Evolutionary conservation across 352 stramenopile genomes (phyloP), one percentile per base, ranked within the genome.

Genomic region (Phytophthora idaei): DNA sequence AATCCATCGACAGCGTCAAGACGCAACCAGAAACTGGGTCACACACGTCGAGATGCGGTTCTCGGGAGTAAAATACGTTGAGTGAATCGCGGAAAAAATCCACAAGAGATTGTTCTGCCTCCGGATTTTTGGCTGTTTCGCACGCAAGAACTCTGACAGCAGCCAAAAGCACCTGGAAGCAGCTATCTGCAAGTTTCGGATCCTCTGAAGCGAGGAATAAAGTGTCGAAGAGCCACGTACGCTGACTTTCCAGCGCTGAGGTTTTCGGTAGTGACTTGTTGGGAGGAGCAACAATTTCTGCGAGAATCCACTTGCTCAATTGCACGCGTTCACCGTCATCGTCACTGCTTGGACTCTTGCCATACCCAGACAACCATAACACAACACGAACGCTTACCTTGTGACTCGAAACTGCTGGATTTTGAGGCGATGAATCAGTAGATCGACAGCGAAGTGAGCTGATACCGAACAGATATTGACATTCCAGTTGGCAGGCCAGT

Each of bases 211-310:
- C 81, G 21, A 92, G 67, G 15, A 88, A 78, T 4, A 87, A 21
- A 4, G 83, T 28, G 48, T 92, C 83, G 52, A 93, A 90, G 0
- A 93, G 39, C 83, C 83, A 90, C 1, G 69, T 84, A 10, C 85
- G 71, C 21, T 73, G 64, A 10, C 28, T 60, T 69, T 76, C 69
- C 5, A 72, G 60, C 12, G 57, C 57, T 32, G 60, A 45, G 25
- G 37, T 28, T 12, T 52, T 64, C 5, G 56, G 1, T 10, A 44
- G 21, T 10, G 64, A 57, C 0, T 14, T 17, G 2, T 45, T 64
- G 8, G 76, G 69, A 25, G 57, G 42, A 7, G 57, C 57, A 1
- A 77, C 65, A 37, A 60, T 45, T 42, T 77, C 29, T 11, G 70
- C 29, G 2, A 86, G 50, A 15, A 84, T 51, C 78, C 78, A 86